A percentile compares a stretch with the other conserved stretches of the same genome.
These are phyloP conservation scores for Benincasa hispida DNA, from an alignment of 306 rosid species.

Conservation along the genomic window DNA sequence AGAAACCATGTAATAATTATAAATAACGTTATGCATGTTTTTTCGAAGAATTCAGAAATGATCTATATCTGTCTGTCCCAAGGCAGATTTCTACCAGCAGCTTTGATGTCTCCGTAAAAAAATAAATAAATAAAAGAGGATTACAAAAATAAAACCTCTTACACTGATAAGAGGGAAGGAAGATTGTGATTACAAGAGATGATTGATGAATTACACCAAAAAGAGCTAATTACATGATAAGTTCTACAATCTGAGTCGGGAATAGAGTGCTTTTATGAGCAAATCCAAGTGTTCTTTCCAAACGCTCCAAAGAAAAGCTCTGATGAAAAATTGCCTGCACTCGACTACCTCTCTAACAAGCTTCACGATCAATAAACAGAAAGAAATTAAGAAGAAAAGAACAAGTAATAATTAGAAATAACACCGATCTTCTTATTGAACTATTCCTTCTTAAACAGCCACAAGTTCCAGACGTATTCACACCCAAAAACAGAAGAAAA, in stretches of 20 bases:
- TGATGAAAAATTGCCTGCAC: too few relatives aligned
- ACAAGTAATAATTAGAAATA: too few relatives aligned
- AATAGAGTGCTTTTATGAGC: neutral
- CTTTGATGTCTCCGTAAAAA: neutral
- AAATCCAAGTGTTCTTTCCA: neutral
- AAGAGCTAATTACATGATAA: neutral
- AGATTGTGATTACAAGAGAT: neutral
- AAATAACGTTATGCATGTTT: neutral
- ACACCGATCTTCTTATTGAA: too few relatives aligned
- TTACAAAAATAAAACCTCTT: neutral
- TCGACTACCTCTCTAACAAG: too few relatives aligned
- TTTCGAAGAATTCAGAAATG: neutral
- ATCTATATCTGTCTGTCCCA: neutral
- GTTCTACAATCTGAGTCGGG: neutral
- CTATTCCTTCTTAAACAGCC: too few relatives aligned
- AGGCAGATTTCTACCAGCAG: neutral
- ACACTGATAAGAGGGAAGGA: neutral
- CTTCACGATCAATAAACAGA: too few relatives aligned
- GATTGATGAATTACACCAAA: neutral
- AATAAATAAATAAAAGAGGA: neutral
- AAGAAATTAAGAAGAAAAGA: too few relatives aligned
- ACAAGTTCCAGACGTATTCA: too few relatives aligned
- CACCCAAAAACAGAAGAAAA: too few relatives aligned
- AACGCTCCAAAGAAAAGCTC: neutral
- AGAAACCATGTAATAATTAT: neutral